Percentiles rank a stretch among this genome's conserved stretches.
These are phyloP conservation scores for Oryza glaberrima DNA, from an alignment of 176 grass and related monocot genomes.

Conservation along the genomic window DNA sequence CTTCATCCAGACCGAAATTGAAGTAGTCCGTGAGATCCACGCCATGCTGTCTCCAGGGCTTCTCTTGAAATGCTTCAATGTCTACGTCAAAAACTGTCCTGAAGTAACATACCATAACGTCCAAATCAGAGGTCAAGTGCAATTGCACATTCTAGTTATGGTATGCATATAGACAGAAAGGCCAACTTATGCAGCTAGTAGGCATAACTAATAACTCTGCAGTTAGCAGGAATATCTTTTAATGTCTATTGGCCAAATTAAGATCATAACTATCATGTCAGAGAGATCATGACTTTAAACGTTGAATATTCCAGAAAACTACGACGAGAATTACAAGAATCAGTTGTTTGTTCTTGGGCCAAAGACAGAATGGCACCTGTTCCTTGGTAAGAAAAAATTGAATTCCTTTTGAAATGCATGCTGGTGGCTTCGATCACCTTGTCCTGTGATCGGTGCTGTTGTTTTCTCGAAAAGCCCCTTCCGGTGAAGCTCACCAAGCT, in stretches of 20 bases:
- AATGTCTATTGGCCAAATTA: not conserved
- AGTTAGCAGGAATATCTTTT: not conserved
- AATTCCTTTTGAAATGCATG: constrained; percentile 48
- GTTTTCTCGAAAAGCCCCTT: constrained; percentile 42
- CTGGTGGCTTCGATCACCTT: constrained; percentile 38
- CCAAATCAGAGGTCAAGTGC: constrained; percentile 27
- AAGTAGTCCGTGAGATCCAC: constrained; percentile 72
- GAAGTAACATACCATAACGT: constrained; percentile 25
- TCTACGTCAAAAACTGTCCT: constrained; percentile 55
- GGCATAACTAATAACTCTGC: constrained; percentile 5
- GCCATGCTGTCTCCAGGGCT: constrained; percentile 74
- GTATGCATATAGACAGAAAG: not conserved
- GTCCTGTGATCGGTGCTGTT: constrained; percentile 29
- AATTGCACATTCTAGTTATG: constrained; percentile 16
- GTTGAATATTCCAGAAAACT: not conserved
- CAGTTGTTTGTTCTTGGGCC: not conserved
- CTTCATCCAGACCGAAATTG: constrained; percentile 80
- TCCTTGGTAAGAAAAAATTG: constrained; percentile 72
- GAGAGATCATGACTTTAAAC: not conserved
- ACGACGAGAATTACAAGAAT: not conserved
- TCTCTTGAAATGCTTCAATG: constrained; percentile 75
- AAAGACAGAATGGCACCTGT: constrained; percentile 51
- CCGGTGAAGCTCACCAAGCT: constrained; percentile 49
- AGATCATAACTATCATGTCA: not conserved
- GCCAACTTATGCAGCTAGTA: not conserved